phyloP scores from a whole-genome alignment of 2,329 filamentous ascomycete genomes.

The Microsporum audouinii region DNA sequence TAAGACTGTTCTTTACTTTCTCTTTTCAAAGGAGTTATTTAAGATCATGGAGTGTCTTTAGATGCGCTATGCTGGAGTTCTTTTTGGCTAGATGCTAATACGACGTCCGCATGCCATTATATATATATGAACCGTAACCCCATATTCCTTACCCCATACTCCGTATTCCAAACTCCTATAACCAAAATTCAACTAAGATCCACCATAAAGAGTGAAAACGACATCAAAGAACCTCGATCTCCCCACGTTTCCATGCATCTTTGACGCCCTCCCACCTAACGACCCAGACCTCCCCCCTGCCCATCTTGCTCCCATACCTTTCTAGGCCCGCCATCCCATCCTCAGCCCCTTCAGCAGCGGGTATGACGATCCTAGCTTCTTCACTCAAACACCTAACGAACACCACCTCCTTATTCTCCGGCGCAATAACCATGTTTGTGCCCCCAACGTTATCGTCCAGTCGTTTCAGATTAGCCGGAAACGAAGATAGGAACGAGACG shows the following conservation, averaged over 20 bases:
- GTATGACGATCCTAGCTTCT: conserved; percentile 37
- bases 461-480: conserved; percentile 67
- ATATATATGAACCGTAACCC: too few relatives aligned
- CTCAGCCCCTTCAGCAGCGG: conserved; percentile 20
- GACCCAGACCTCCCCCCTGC: conserved; percentile 55
- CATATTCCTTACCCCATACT: too few relatives aligned
- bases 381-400: conserved; percentile 54
- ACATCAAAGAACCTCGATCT: conserved; percentile 33
- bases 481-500: conserved; percentile 69
- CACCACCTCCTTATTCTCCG: conserved; percentile 71
- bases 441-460: conserved; percentile 85
- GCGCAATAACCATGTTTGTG: conserved; percentile 81
- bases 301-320: conserved; percentile 28
- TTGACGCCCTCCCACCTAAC: conserved; percentile 66
- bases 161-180: neutral
- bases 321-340: conserved; percentile 17
- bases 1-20: neutral
- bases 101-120: too few relatives aligned
- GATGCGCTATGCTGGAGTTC: neutral
- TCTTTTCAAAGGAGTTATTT: neutral
- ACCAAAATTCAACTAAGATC: neutral
- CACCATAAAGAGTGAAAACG: too few relatives aligned
- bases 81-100: too few relatives aligned
- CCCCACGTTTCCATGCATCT: conserved; percentile 33
- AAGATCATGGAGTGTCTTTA: neutral